Base-by-base conservation (phyloP, 345 rosid species). In the Hibiscus tridactylites region DNA sequence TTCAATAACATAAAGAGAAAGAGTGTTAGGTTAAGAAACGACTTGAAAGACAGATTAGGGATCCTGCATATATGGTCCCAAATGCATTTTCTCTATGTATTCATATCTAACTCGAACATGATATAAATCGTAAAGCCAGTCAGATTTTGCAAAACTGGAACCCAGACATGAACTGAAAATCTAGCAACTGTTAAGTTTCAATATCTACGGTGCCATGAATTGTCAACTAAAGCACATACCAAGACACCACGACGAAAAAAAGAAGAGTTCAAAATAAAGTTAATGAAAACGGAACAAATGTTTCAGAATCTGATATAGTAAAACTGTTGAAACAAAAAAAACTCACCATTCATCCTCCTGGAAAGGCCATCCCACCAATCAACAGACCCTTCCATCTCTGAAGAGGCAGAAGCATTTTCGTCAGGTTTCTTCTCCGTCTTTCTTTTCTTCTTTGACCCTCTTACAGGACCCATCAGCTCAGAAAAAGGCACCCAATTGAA, bases 351-450 rank as follows among this genome's bases (percentile, higher is more conserved):
- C 80, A 82, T 76, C 78, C 79, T 67, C 71, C 68, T 76, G 50
- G 76, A 86, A 57, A 82, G 79, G 64, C 80, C 84, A 74, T 72
- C 83, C 84, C 85, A 83, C 86, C 85, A 79, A 82, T 82, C 85
- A 53, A 66, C 53, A 72, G 87, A 71, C 39, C 68, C 80, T 58
- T 79, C 83, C 62, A 77, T 78, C 73, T 79, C 81, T 11, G 84
- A 52, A 54, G 80, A 80, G 81, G 80, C 85, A 74, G 81, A 78
- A 77, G 68, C 84, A 73, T 73, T 75, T 21, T 73, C 85, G 70
- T 73, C 83, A 46, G 66, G 62, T 65, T 70, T 83, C 72, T 74
- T 83, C 70, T 78, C 83, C 4, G 70, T 44, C 75, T 76, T 77
- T 65, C 69, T 77, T 72, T 80, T 78, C 73, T 79, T 86, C 64